A percentile compares a stretch with the other conserved stretches of the same genome.
Conservation (phyloP, 371 early-diverging fungal genomes). For the Mortierella sp. region DNA sequence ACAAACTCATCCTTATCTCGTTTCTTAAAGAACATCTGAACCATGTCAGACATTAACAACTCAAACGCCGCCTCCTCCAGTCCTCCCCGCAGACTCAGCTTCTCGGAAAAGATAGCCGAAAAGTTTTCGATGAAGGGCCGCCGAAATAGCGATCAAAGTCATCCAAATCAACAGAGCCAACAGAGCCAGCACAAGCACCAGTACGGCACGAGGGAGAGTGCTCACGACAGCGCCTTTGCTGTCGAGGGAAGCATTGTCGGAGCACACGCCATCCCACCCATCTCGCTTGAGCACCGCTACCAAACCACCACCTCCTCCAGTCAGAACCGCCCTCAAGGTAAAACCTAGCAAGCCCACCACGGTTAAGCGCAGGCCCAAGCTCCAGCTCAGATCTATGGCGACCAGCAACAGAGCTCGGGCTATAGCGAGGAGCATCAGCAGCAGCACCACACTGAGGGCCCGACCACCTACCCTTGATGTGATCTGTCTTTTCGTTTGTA, state of each 20-base stretch:
- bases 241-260: conserved; percentile 30
- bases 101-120: conserved; percentile 24
- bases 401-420: neutral
- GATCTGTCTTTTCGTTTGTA: neutral
- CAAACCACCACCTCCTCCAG: conserved; percentile 11
- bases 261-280: conserved; percentile 43
- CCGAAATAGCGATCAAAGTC: neutral
- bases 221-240: conserved; percentile 36
- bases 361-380: conserved; percentile 5
- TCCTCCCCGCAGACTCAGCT: conserved; percentile 11
- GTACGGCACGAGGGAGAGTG: conserved; percentile 15
- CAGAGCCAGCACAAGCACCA: conserved; percentile 16
- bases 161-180: neutral
- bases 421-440: neutral
- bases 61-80: neutral
- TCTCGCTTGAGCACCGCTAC: conserved; percentile 9
- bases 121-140: conserved; percentile 15
- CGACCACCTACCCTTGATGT: conserved; percentile 7
- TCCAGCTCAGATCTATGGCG: neutral
- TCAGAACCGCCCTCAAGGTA: conserved; percentile 6
- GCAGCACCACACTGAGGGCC: neutral
- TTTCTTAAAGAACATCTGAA: neutral
- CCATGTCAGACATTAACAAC: conserved; percentile 19
- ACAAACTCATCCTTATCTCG: neutral
- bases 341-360: neutral